Evolutionary conservation across 2,329 filamentous ascomycete species (phyloP), one percentile per base, ranked within the genome.

Genomic region (Talaromyces sp.): DNA sequence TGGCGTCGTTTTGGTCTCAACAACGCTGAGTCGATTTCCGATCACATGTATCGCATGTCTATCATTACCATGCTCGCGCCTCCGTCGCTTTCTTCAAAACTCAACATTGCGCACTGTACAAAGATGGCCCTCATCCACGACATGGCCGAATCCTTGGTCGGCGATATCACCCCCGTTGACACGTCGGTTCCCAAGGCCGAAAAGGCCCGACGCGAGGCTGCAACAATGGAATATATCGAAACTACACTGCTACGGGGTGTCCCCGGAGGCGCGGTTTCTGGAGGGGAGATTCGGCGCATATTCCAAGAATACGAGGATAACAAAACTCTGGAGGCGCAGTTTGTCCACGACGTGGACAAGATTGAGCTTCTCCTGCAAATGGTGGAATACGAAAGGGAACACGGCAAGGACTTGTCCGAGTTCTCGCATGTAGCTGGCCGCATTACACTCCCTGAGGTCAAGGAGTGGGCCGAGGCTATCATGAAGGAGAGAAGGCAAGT

Each of bases 11-110:
- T 97, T 73, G 87, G 86, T 43, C 91, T 99, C 67, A 67, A 74
- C 60, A 65, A 66, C 61, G 89, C 91, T 73, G 95, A 99, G 77
- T 96, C 91, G 1, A 97, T 99, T 71, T 85, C 91, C 58, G 95
- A 99, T 79, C 95, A 99, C 82, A 99, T 99, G 95, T 99, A 98
- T 78, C 92, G 95, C 78, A 99, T 99, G 95, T 91, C 93, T 55
- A 85, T 99, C 67, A 91, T 99, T 75, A 92, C 91, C 65, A 90
- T 99, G 87, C 85, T 97, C 65, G 92, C 91, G 2, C 93, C 95
- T 1, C 82, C 90, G 0, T 78, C 88, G 1, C 84, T 97, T 11
- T 82, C 86, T 2, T 77, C 85, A 0, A 84, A 84, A 43, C 81
- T 98, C 70, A 89, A 98, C 72, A 82, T 96, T 43, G 77, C 84